phyloP scores from a whole-genome alignment of 2,329 filamentous ascomycete species.

The Phialophora chinensis region DNA sequence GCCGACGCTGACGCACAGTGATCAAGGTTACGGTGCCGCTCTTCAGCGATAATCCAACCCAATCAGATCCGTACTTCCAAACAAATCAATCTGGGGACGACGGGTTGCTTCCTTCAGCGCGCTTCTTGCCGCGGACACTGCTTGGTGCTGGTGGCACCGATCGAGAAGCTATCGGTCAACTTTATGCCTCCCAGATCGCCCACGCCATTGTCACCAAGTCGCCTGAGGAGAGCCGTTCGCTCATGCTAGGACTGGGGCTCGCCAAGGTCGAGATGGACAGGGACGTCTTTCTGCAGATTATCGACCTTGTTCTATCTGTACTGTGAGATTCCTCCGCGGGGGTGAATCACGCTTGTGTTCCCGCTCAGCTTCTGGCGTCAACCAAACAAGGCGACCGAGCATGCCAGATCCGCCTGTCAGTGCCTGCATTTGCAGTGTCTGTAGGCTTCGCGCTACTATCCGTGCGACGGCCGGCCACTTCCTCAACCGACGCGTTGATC shows the following conservation, averaged over 20 bases:
- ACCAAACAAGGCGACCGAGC: constrained; percentile 44
- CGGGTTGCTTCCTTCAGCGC: constrained; percentile 73
- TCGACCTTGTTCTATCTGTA: constrained; percentile 39
- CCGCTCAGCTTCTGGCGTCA: constrained; percentile 30
- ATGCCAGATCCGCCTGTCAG: constrained; percentile 44
- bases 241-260: constrained; percentile 57
- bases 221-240: constrained; percentile 64
- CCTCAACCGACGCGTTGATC: constrained; percentile 79
- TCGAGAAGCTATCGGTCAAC: constrained; percentile 81
- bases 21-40: constrained; percentile 64
- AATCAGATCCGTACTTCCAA: constrained; percentile 46
- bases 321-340: constrained; percentile 25
- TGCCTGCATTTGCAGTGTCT: constrained; percentile 31
- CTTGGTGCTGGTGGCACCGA: constrained; percentile 81
- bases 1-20: constrained; percentile 42
- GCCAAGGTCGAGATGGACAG: constrained; percentile 38
- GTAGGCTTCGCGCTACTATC: constrained; percentile 32
- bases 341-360: background rate
- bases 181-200: constrained; percentile 87
- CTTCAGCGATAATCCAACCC: constrained; percentile 68
- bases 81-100: constrained; percentile 53
- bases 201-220: constrained; percentile 75
- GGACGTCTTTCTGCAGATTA: constrained; percentile 37
- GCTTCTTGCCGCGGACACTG: constrained; percentile 84
- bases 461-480: constrained; percentile 57